Conservation (phyloP, 2,329 filamentous ascomycete genomes). For the Trichoderma sp. region DNA sequence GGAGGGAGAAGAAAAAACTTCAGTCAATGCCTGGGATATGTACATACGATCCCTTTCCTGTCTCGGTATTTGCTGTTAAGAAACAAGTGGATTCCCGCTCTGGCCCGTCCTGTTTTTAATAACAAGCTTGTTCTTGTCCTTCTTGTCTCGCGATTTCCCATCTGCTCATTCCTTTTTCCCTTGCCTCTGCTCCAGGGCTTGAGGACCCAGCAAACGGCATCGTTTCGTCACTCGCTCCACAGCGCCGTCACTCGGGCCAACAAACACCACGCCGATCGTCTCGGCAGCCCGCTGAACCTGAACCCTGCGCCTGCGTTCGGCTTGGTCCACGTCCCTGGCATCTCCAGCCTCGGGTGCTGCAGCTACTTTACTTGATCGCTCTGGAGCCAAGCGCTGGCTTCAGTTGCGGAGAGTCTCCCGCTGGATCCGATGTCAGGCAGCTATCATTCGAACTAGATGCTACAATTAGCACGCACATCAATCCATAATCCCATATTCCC, state of each 20-base stretch:
- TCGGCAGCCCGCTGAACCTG: neutral
- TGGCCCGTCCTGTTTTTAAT: neutral
- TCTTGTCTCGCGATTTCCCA: conserved; percentile 14
- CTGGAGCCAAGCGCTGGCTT: conserved; percentile 3
- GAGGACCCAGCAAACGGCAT: conserved; percentile 16
- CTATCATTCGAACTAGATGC: neutral
- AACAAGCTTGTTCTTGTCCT: too few relatives aligned
- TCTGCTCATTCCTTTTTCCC: conserved; percentile 9
- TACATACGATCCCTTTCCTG: neutral
- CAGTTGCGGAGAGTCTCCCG: conserved; percentile 17
- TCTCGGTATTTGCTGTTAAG: neutral
- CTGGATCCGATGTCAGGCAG: conserved; percentile 15
- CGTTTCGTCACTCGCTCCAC: conserved; percentile 31
- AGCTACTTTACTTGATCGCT: neutral
- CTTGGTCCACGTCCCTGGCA: neutral
- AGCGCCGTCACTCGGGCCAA: conserved; percentile 5
- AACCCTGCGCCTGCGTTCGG: neutral
- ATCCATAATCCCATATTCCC: too few relatives aligned
- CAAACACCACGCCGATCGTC: conserved; percentile 28
- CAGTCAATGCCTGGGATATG: too few relatives aligned
- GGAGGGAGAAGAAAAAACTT: neutral
- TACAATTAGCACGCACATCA: too few relatives aligned
- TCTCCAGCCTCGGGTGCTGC: neutral
- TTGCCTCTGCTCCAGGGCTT: too few relatives aligned
- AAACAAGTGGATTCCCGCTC: neutral